A percentile compares a stretch with the other conserved stretches of the same genome.
Evolutionary conservation across 805 yeast genomes (phyloP).

Genomic region (Ogataea wickerhamii): DNA sequence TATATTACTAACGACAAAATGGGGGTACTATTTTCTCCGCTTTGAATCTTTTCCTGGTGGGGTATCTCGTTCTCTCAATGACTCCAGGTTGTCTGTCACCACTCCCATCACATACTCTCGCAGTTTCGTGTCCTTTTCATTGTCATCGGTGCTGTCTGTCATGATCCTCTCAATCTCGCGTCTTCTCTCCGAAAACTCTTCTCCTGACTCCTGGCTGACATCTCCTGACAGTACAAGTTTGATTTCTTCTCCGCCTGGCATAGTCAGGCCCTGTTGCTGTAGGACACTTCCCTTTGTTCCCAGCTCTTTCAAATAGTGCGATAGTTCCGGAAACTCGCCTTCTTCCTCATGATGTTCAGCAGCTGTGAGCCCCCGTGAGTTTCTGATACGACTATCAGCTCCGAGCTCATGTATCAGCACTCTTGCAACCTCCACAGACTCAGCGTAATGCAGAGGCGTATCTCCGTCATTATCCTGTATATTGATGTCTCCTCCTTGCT

Average conservation of each 20-base stretch:
- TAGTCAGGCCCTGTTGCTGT: constrained; percentile 8
- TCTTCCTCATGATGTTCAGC: constrained; percentile 76
- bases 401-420: constrained; percentile 60
- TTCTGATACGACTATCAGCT: constrained; percentile 63
- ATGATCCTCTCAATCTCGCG: constrained; percentile 65
- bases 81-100: constrained; percentile 44
- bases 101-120: constrained; percentile 64
- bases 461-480: constrained; percentile 88
- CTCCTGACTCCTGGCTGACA: constrained; percentile 34
- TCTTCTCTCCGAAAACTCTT: constrained; percentile 54
- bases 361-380: constrained; percentile 73
- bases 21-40: constrained; percentile 19
- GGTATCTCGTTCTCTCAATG: constrained; percentile 15
- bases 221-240: constrained; percentile 55
- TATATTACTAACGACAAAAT: constrained; percentile 2
- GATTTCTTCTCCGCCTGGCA: constrained; percentile 43
- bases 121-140: constrained; percentile 75
- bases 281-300: constrained; percentile 7
- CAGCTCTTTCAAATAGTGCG: constrained; percentile 47
- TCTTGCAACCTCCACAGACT: constrained; percentile 62
- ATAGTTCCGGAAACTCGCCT: constrained; percentile 77
- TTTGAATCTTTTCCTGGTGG: constrained; percentile 11
- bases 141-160: constrained; percentile 44
- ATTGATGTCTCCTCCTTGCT: constrained; percentile 74
- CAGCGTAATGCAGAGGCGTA: constrained; percentile 90